Base-by-base conservation (phyloP, 2,329 filamentous ascomycete genomes). In the Lithohypha guttulata region DNA sequence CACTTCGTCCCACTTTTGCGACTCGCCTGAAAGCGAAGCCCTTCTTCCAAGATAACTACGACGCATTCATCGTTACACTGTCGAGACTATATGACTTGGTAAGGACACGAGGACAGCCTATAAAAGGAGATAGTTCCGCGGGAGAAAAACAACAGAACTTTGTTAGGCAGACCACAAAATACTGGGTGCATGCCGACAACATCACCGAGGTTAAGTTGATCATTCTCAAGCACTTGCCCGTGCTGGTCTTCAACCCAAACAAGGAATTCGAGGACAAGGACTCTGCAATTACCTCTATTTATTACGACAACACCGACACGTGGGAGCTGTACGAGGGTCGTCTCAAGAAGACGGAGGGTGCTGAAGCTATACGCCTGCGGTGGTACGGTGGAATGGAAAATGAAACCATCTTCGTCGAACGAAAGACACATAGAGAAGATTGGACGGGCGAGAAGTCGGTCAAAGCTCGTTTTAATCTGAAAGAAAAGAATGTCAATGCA, bases 381-480 rank as follows among this genome's bases (percentile, higher is more conserved):
- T 98, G 91, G 91, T 98, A 98, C 56, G 91, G 91, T 44, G 86
- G 84, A 28, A 95, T 98, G 89, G 78, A 91, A 53, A 85, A 70
- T 38, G 87, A 96, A 56, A 91, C 84, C 39, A 93, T 96, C 42
- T 98, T 96, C 55, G 81, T 98, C 17, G 91, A 98, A 68, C 77
- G 91, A 46, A 98, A 98, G 65, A 98, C 91, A 1, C 91, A 98
- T 66, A 81, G 91, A 26, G 91, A 98, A 61, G 91, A 98, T 60
- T 98, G 91, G 91, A 98, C 91, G 0, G 91, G 91, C 42, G 91
- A 98, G 60, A 94, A 96, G 65, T 96, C 89, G 2, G 91, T 98
- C 64, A 98, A 98, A 67, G 89, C 91, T 29, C 82, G 91, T 29
- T 98, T 98, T 56, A 73, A 83, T 6, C 71, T 91, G 48, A 96